phyloP scores from a whole-genome alignment of 441 rosid genomes.

The Eutrema salsugineum region DNA sequence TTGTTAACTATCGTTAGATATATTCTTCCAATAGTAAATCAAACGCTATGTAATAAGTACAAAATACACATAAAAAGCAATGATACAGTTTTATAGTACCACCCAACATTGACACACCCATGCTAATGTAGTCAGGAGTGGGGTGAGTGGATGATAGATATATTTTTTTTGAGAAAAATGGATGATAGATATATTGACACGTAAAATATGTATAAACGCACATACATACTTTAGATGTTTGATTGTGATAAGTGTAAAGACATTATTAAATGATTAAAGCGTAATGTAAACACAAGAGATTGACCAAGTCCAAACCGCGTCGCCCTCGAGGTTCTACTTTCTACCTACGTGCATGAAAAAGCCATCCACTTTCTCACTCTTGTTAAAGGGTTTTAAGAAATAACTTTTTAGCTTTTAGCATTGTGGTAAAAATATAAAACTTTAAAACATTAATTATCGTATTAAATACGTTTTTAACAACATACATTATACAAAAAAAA shows the following conservation, averaged over 20 bases:
- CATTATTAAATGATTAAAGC: slow-evolving; percentile 17
- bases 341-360: slow-evolving; percentile 30
- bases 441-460: neutral
- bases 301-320: slow-evolving; percentile 32
- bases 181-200: slow-evolving; percentile 16
- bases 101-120: neutral
- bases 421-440: neutral
- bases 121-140: slow-evolving; percentile 30
- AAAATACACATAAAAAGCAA: neutral
- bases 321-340: slow-evolving; percentile 23
- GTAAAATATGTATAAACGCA: slow-evolving; percentile 1
- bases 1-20: neutral
- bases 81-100: neutral
- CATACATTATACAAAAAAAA: neutral
- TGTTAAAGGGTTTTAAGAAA: neutral
- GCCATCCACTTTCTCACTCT: slow-evolving; percentile 17
- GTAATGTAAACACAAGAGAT: slow-evolving; percentile 24
- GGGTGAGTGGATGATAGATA: neutral
- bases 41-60: neutral
- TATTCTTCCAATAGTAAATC: neutral
- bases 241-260: slow-evolving; percentile 11
- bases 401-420: neutral
- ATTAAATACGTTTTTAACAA: neutral
- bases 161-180: too few relatives aligned
- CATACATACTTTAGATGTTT: neutral